Conservation (phyloP, 192 early-diverging fungal genomes). For the Coemansia sp. region DNA sequence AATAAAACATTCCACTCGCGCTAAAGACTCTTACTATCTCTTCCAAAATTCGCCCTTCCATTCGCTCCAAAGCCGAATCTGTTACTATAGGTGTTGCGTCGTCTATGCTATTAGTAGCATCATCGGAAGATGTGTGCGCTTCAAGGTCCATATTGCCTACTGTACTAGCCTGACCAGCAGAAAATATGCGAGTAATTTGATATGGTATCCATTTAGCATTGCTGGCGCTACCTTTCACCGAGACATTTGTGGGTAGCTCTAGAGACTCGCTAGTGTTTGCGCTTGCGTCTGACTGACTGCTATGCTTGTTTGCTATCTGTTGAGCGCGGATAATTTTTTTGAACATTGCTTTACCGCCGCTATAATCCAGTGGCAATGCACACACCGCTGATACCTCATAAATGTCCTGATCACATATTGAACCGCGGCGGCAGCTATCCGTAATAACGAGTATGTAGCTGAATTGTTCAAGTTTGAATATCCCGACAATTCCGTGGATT, state of each 20-base stretch:
- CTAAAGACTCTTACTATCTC: slow-evolving; percentile 40
- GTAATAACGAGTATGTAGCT: slow-evolving; percentile 39
- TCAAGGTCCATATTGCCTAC: too few species aligned
- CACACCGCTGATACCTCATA: slow-evolving; percentile 26
- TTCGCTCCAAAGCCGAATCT: slow-evolving; percentile 17
- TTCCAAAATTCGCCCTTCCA: slow-evolving; percentile 45
- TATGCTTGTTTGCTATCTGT: background rate
- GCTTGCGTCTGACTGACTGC: background rate
- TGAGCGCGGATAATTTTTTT: background rate
- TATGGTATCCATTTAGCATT: slow-evolving; percentile 33
- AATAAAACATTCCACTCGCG: slow-evolving; percentile 41
- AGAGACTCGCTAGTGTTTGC: too few species aligned
- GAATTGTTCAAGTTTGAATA: slow-evolving; percentile 29
- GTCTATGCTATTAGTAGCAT: too few species aligned
- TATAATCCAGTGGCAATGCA: slow-evolving; percentile 35
- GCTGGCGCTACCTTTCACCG: background rate
- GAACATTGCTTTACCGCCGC: slow-evolving; percentile 10
- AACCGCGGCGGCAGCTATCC: slow-evolving; percentile 28
- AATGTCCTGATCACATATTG: slow-evolving; percentile 18
- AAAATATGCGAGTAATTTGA: slow-evolving; percentile 42
- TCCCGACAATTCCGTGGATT: slow-evolving; percentile 33
- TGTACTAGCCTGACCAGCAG: too few species aligned
- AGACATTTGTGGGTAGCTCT: too few species aligned
- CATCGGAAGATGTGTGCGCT: too few species aligned
- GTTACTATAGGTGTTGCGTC: background rate